A percentile compares a stretch with the other conserved stretches of the same genome.
These are phyloP conservation scores for Penicillium waksmanii DNA, from an alignment of 495 filamentous ascomycete species.

Conservation along the genomic window DNA sequence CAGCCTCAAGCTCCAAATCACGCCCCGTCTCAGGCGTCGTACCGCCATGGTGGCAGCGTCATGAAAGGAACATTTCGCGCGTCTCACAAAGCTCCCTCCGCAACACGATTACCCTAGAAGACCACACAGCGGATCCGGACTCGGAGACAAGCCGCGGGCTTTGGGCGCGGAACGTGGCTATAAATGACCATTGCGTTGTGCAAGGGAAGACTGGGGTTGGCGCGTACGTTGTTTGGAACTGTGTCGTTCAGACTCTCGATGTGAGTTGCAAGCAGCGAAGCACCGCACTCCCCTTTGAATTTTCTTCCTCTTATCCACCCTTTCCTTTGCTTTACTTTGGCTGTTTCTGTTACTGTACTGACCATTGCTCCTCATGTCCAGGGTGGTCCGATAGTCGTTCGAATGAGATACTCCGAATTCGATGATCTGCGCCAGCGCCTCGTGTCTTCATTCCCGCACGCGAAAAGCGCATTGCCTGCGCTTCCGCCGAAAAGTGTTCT, in stretches of 20 bases:
- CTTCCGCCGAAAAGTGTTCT: conserved; percentile 73
- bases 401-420: conserved; percentile 77
- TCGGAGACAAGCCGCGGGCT: conserved; percentile 63
- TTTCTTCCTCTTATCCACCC: too few species aligned
- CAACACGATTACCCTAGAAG: conserved; percentile 65
- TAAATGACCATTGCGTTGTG: conserved; percentile 70
- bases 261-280: conserved; percentile 42
- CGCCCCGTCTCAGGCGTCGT: conserved; percentile 46
- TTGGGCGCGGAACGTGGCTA: conserved; percentile 68
- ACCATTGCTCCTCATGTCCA: conserved; percentile 20
- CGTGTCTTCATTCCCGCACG: conserved; percentile 65
- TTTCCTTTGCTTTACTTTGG: too few species aligned
- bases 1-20: conserved; percentile 25
- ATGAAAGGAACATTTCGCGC: conserved; percentile 44
- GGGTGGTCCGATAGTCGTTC: conserved; percentile 63
- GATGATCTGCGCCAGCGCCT: conserved; percentile 63
- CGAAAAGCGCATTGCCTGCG: conserved; percentile 63
- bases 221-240: conserved; percentile 77
- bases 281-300: too few species aligned
- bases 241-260: conserved; percentile 69
- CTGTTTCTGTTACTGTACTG: too few species aligned
- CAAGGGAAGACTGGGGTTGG: conserved; percentile 65
- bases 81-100: conserved; percentile 49
- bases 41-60: conserved; percentile 57
- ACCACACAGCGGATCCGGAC: conserved; percentile 66